Base-by-base conservation (phyloP, 441 rosid species). In the Biscutella auriculata region DNA sequence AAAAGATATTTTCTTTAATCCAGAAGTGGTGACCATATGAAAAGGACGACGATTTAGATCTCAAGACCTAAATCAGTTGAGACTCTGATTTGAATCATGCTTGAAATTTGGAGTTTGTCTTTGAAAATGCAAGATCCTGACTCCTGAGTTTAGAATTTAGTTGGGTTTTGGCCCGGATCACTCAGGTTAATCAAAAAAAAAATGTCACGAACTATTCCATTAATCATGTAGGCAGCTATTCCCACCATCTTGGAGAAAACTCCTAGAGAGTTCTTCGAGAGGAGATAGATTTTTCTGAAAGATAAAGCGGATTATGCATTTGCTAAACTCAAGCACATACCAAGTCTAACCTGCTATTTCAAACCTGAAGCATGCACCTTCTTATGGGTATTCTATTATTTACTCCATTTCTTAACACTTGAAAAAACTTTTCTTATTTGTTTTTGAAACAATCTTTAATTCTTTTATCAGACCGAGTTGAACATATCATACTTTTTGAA, bases 181-280 rank as follows among this genome's bases (percentile, higher is more conserved):
- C n/a, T n/a, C n/a, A n/a, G n/a, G n/a, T n/a, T n/a, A n/a, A n/a
- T n/a, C n/a, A n/a, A n/a, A n/a, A n/a, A n/a, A n/a, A n/a, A n/a
- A n/a, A n/a, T n/a, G n/a, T n/a, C n/a, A n/a, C n/a, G n/a, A n/a
- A n/a, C n/a, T n/a, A n/a, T n/a, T n/a, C n/a, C n/a, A n/a, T n/a
- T n/a, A n/a, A n/a, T n/a, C 32, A 16, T 27, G 36, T 59, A 82
- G 84, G 88, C 72, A 6, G 82, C 81, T 21, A 34, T 77, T 62
- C 78, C 82, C 17, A 53, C 57, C 15, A 77, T 82, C 14, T 53
- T 67, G 50, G 57, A 67, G 62, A 60, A 13, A 53, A 67, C 71
- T 34, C 66, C 61, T 19, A 29, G 28, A 52, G 57, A 60, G 8
- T 67, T 53, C 49, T 60, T 60, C 26, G 21, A 36, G 0, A 10